Evolutionary conservation across 2,329 filamentous ascomycete species (phyloP).

Genomic region (Thelonectria discophora): DNA sequence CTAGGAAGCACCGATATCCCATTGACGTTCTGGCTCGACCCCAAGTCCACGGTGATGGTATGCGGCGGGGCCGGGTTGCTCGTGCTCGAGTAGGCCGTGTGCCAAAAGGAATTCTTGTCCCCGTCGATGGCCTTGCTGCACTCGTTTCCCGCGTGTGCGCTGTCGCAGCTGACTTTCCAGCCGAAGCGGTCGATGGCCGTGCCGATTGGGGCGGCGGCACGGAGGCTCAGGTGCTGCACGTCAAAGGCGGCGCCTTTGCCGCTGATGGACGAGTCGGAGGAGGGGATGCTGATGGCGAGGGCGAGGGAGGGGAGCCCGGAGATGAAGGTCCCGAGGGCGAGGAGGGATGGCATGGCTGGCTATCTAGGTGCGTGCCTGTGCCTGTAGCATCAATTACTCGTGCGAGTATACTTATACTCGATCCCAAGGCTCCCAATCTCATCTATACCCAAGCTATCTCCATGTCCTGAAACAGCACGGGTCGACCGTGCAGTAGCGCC

Average conservation of each 20-base stretch:
- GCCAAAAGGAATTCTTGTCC: conserved; percentile 14
- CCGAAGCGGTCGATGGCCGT: conserved; percentile 19
- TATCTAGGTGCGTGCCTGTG: no score
- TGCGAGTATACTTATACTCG: no score
- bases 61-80: conserved; percentile 25
- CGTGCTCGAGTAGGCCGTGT: conserved; percentile 20
- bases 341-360: neutral
- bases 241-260: neutral
- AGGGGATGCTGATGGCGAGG: neutral
- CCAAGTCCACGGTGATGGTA: conserved; percentile 28
- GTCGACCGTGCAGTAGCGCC: no score
- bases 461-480: no score
- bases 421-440: no score
- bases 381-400: no score
- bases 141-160: conserved; percentile 13
- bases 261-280: neutral
- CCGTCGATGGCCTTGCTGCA: conserved; percentile 27
- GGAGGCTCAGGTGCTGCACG: conserved; percentile 18
- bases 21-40: conserved; percentile 24
- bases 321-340: neutral
- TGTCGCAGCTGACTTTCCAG: conserved; percentile 29
- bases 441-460: no score
- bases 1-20: conserved; percentile 28
- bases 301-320: neutral
- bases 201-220: conserved; percentile 23